Evolutionary conservation across 805 yeast genomes (phyloP), one percentile per base, ranked within the genome.

Genomic region (Candida schatavii): DNA sequence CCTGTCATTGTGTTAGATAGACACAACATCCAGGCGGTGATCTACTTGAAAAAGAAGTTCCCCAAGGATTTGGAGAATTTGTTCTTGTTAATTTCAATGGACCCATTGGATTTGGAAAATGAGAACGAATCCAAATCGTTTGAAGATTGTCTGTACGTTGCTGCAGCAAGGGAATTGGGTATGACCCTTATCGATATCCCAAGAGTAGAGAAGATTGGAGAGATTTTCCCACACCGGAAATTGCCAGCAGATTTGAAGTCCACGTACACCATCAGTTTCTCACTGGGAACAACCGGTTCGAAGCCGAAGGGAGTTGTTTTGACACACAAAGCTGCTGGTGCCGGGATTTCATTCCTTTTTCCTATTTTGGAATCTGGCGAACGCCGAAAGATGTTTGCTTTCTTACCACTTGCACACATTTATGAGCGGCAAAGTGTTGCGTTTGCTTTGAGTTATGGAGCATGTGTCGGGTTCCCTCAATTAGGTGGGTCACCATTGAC

Each of bases 241-340:
- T 44, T 56, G 21, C 77, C 77, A 10, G 85, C 88, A 20, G 63
- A 59, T 1, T 75, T 81, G 1, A 72, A 76, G 13, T 56, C 63
- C 22, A 40, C 56, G 25, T 80, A 78, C 56, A 81, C 89, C 14
- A 75, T 84, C 37, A 78, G 83, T 5, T 83, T 83, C 57, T 84
- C 90, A 2, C 80, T 87, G 0, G 90, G 90, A 25, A 83, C 90
- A 2, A 83, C 89, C 1, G 88, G 88, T 14, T 61, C 73, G 14
- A 48, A 48, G 27, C 90, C 90, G 37, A 83, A 84, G 60, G 90
- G 90, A 40, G 89, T 80, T 14, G 76, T 74, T 18, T 53, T 72
- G 38, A 66, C 76, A 6, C 88, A 83, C 38, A 62, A 64, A 9
- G 74, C 73, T 52, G 68, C 76, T 9, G 65, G 74, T 10, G 72